Conservation (phyloP, 805 yeast genomes). For the Phaffomyces antillensis region DNA sequence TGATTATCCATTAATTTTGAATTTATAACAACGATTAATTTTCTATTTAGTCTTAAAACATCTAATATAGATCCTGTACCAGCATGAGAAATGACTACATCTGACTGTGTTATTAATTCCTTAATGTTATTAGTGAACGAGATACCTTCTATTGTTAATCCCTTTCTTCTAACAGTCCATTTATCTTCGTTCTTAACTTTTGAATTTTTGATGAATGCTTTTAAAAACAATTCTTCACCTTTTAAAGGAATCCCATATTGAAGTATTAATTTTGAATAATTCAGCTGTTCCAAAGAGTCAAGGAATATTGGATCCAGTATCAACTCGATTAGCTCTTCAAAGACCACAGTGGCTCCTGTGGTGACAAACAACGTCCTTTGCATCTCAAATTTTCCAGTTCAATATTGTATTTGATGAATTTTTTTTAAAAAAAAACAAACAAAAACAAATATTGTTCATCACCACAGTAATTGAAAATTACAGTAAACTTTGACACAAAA, state of each 20-base stretch:
- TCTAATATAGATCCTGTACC: constrained; percentile 90
- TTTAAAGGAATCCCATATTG: constrained; percentile 51
- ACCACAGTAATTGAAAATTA: background rate
- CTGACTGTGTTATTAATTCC: constrained; percentile 36
- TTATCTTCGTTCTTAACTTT: constrained; percentile 1
- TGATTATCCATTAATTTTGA: constrained; percentile 78
- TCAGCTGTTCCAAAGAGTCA: constrained; percentile 25
- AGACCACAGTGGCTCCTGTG: constrained; percentile 90
- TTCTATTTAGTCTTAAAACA: constrained; percentile 47
- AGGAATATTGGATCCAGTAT: constrained; percentile 33
- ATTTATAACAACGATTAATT: constrained; percentile 66
- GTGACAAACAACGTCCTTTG: constrained; percentile 45
- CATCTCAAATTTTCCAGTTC: too few relatives aligned
- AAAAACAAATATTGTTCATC: background rate
- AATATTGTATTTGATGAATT: too few relatives aligned
- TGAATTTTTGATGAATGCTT: background rate
- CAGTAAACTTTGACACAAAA: too few relatives aligned
- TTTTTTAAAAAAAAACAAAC: too few relatives aligned
- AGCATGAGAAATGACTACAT: constrained; percentile 80
- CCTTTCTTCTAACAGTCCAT: constrained; percentile 1
- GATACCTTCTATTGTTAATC: constrained; percentile 36
- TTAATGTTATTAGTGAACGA: constrained; percentile 36
- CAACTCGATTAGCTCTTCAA: constrained; percentile 46
- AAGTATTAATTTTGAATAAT: constrained; percentile 37
- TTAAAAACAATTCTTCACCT: constrained; percentile 17